These are phyloP conservation scores for Diaporthe amygdali DNA, from an alignment of 2,329 filamentous ascomycete species.

Conservation along the genomic window DNA sequence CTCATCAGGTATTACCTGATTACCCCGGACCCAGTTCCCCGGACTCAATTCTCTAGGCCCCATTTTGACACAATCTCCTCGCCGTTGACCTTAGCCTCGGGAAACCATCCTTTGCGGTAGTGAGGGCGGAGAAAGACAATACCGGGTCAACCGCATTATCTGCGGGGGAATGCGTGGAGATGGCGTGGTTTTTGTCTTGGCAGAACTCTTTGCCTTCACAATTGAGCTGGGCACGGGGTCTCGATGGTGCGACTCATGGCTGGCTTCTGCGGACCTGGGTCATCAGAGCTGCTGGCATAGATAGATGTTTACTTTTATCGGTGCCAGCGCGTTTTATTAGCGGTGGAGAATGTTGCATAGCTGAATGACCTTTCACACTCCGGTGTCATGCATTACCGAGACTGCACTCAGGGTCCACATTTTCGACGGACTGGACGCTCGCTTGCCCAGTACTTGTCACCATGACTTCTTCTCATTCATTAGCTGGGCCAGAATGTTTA, in stretches of 20 bases:
- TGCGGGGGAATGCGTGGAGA: not conserved
- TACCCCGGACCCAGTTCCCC: constrained; percentile 6
- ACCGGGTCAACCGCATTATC: not conserved
- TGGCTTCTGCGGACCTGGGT: no score
- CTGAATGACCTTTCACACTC: not conserved
- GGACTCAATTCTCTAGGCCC: not conserved
- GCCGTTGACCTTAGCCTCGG: not conserved
- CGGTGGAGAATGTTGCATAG: no score
- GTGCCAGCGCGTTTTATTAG: no score
- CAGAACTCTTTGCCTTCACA: not conserved
- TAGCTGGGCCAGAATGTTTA: no score
- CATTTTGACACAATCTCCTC: not conserved
- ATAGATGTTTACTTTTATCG: no score
- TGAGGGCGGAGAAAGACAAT: not conserved
- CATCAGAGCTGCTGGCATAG: no score
- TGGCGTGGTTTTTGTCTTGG: not conserved
- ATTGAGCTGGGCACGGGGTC: not conserved
- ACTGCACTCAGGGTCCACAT: no score
- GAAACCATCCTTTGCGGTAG: not conserved
- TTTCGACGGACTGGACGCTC: not conserved
- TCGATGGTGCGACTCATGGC: not conserved
- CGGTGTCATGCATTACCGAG: not conserved
- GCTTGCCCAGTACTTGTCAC: not conserved
- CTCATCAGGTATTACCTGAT: not conserved
- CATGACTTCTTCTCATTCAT: not conserved